Conservation (phyloP, 805 yeast species). For the Hermanozyma aechmeae region DNA sequence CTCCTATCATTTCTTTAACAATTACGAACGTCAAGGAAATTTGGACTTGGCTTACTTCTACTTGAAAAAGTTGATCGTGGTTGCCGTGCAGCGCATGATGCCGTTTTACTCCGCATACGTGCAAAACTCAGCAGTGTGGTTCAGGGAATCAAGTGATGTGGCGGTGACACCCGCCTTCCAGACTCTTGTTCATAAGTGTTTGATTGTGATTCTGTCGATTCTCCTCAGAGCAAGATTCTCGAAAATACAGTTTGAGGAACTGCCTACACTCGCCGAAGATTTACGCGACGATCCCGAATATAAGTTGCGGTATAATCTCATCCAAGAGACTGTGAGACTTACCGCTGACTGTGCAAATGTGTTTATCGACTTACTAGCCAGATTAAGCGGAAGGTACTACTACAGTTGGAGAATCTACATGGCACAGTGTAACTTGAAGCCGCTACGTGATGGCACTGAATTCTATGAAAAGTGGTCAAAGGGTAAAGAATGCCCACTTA, state of each 20-base stretch:
- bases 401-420: constrained; percentile 12
- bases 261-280: constrained; percentile 4
- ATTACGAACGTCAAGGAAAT: constrained; percentile 22
- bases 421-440: constrained; percentile 7
- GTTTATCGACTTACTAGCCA: constrained; percentile 5
- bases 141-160: constrained; percentile 7
- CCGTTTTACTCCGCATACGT: constrained; percentile 9
- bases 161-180: constrained; percentile 10
- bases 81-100: constrained; percentile 14
- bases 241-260: constrained; percentile 3
- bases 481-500: constrained; percentile 8
- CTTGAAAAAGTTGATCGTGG: constrained; percentile 21
- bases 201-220: constrained; percentile 8
- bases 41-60: constrained; percentile 26
- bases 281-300: constrained; percentile 3
- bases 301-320: constrained; percentile 5
- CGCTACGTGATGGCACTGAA: constrained; percentile 7
- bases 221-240: constrained; percentile 7
- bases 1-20: constrained; percentile 6
- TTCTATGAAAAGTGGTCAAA: constrained; percentile 8
- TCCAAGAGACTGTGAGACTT: constrained; percentile 6
- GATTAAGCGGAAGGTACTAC: constrained; percentile 9
- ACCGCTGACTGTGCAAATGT: constrained; percentile 6
- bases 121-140: constrained; percentile 3
- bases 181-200: constrained; percentile 8